Percentiles rank a stretch among this genome's conserved stretches.
phyloP scores from a whole-genome alignment of 1,284 basidiomycete genomes.

The Gomphus sp. region DNA sequence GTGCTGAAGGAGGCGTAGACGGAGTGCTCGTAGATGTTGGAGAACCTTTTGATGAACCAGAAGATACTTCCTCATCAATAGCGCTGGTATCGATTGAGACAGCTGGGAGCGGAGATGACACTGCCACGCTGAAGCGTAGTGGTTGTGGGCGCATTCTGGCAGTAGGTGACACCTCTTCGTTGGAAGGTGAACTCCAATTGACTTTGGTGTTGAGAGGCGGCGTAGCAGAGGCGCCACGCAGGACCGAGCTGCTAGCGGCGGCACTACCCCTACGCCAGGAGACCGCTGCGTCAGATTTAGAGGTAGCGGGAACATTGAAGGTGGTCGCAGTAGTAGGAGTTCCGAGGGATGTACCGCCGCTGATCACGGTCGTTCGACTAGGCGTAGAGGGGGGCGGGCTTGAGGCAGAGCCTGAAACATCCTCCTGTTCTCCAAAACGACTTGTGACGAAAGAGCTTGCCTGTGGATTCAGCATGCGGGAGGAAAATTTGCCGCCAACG shows the following conservation, averaged over 20 bases:
- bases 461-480: constrained; percentile 32
- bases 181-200: constrained; percentile 48
- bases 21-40: constrained; percentile 57
- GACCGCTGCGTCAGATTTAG: constrained; percentile 65
- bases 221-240: constrained; percentile 46
- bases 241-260: constrained; percentile 48
- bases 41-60: constrained; percentile 35
- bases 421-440: constrained; percentile 31
- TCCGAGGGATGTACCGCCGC: constrained; percentile 61
- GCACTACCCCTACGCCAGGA: constrained; percentile 65
- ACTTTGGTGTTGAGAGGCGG: constrained; percentile 49
- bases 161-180: constrained; percentile 29
- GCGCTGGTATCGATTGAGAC: constrained; percentile 50
- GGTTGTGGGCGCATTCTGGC: constrained; percentile 58
- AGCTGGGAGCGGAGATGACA: constrained; percentile 44
- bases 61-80: constrained; percentile 47
- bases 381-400: constrained; percentile 34
- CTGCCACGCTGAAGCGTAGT: constrained; percentile 48
- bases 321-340: constrained; percentile 25
- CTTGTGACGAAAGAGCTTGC: constrained; percentile 32
- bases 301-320: constrained; percentile 29
- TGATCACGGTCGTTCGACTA: constrained; percentile 55
- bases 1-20: constrained; percentile 29
- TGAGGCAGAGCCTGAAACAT: constrained; percentile 29
- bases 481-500: constrained; percentile 64